These are phyloP conservation scores for Marchantia polymorpha DNA, from an alignment of 225 moss, liverwort and hornwort species.

Conservation along the genomic window DNA sequence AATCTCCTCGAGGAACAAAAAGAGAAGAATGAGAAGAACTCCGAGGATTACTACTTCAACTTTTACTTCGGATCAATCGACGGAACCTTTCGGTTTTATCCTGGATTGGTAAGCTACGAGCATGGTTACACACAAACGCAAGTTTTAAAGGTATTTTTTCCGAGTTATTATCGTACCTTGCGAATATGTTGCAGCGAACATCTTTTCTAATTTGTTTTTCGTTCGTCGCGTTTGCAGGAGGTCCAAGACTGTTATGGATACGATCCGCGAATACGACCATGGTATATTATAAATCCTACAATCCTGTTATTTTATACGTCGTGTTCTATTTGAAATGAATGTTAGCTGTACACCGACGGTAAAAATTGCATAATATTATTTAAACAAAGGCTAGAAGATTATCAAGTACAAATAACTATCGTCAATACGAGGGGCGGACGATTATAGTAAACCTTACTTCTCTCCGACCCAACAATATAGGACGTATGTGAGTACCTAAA, in stretches of 20 bases:
- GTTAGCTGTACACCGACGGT: neutral
- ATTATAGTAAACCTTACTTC: too few relatives aligned
- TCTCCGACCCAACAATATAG: too few relatives aligned
- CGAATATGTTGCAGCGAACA: neutral
- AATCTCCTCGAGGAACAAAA: slow-evolving; percentile 20
- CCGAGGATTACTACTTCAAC: slow-evolving; percentile 31
- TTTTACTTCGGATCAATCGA: slow-evolving; percentile 47
- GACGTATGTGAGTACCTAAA: too few relatives aligned
- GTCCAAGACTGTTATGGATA: slow-evolving; percentile 18
- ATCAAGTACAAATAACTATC: too few relatives aligned
- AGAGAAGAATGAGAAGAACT: neutral
- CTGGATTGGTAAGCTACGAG: slow-evolving; percentile 35
- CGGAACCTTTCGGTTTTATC: slow-evolving; percentile 42
- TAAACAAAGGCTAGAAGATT: too few relatives aligned
- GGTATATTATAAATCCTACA: slow-evolving; percentile 20
- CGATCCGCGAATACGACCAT: slow-evolving; percentile 45
- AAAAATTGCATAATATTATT: too few relatives aligned
- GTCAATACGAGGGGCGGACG: too few relatives aligned
- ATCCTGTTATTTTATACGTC: neutral
- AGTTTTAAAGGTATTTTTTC: neutral
- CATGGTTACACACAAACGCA: neutral
- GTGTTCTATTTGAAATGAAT: neutral
- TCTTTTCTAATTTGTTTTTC: neutral
- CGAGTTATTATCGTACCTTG: neutral
- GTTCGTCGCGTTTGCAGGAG: slow-evolving; percentile 26